A percentile compares a stretch with the other conserved stretches of the same genome.
Evolutionary conservation across 805 yeast genomes (phyloP).

Genomic region (Wickerhamiella allomyrinae): DNA sequence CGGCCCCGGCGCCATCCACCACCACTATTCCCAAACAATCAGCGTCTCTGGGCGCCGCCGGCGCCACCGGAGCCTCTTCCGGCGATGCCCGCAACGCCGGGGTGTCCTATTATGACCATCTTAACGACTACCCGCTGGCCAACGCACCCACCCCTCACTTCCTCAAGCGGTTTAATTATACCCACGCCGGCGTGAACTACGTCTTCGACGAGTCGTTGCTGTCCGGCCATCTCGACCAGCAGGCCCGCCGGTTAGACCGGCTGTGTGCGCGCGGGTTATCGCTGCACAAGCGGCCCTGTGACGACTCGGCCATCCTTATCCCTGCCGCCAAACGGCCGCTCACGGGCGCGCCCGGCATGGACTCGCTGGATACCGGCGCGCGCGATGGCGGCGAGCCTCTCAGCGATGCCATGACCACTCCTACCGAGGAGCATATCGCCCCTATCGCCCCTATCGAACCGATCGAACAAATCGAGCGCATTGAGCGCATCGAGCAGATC

Average conservation of each 20-base stretch:
- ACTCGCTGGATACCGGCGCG: not conserved
- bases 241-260: not conserved
- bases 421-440: not conserved
- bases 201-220: slow-evolving; percentile 18
- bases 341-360: not conserved
- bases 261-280: not conserved
- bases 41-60: too few species aligned
- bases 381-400: not conserved
- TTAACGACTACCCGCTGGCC: slow-evolving; percentile 19
- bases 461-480: too few species aligned
- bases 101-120: too few species aligned
- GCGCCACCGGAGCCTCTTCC: too few species aligned
- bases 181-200: slow-evolving; percentile 16
- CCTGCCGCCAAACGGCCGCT: not conserved
- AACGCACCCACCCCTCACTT: slow-evolving; percentile 22
- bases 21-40: too few species aligned
- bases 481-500: too few species aligned
- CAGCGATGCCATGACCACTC: not conserved
- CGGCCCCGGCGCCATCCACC: too few species aligned
- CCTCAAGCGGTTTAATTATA: slow-evolving; percentile 22
- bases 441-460: too few species aligned
- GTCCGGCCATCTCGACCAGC: not conserved
- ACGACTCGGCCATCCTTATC: not conserved
- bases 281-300: not conserved
- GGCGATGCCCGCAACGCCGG: too few species aligned